These are phyloP conservation scores for Raddia distichophylla DNA, from an alignment of 176 grass and related monocot species.

Conservation along the genomic window DNA sequence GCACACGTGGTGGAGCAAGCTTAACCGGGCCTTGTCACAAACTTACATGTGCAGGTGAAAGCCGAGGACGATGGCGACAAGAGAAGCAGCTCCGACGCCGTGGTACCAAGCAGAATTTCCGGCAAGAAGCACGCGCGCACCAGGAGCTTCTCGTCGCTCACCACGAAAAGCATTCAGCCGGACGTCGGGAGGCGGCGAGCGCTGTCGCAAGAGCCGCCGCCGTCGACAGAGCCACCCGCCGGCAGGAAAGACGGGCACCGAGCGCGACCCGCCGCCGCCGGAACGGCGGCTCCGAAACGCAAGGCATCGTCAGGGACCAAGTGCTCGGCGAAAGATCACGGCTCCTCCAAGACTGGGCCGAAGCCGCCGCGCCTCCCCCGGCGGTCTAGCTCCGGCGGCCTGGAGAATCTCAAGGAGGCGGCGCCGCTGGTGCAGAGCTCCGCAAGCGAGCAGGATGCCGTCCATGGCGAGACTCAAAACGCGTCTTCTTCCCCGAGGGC, in stretches of 20 bases:
- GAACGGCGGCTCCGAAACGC: background rate
- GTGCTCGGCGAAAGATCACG: conserved; percentile 12
- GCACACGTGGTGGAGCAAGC: background rate
- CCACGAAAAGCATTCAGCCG: background rate
- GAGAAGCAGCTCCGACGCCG: conserved; percentile 43
- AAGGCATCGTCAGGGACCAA: conserved; percentile 10
- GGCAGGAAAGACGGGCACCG: conserved; percentile 1
- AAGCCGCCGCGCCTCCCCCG: conserved; percentile 43
- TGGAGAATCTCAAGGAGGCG: background rate
- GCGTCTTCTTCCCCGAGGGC: background rate
- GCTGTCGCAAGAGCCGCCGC: conserved; percentile 38
- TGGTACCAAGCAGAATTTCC: conserved; percentile 39
- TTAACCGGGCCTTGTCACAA: background rate
- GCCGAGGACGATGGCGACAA: conserved; percentile 21
- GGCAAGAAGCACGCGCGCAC: conserved; percentile 51
- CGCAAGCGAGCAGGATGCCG: background rate
- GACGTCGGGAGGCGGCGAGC: conserved; percentile 27
- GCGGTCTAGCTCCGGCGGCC: conserved; percentile 16
- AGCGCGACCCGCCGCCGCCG: background rate
- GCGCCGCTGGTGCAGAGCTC: background rate
- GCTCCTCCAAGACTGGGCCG: background rate
- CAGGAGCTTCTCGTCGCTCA: conserved; percentile 46
- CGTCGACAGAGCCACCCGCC: background rate
- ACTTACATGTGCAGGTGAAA: conserved; percentile 27
- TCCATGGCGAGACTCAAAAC: background rate